These are phyloP conservation scores for Dothideomycetes sp. DNA, from an alignment of 2,329 filamentous ascomycete genomes.

Conservation along the genomic window DNA sequence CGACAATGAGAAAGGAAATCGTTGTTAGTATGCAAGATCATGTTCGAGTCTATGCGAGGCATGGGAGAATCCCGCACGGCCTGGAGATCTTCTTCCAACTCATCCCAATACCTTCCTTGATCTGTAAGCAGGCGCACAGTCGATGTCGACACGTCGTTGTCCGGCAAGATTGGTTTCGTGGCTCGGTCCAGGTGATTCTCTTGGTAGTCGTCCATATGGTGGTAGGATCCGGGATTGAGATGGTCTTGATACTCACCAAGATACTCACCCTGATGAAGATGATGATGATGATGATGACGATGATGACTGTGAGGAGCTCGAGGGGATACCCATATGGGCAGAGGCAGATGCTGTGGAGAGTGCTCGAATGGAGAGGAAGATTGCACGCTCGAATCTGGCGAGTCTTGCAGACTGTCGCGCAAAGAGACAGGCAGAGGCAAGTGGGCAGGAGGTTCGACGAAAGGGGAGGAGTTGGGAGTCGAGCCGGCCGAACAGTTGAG, in stretches of 20 bases:
- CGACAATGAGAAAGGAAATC: slow-evolving; percentile 32
- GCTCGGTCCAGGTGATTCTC: not conserved
- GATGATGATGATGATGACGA: slow-evolving; percentile 43
- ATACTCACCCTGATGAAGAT: slow-evolving; percentile 43
- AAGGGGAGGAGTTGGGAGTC: slow-evolving; percentile 34
- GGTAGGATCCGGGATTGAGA: slow-evolving; percentile 16
- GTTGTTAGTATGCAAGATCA: too few species aligned
- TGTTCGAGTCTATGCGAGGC: too few species aligned
- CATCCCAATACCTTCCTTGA: too few species aligned
- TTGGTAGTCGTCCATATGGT: slow-evolving; percentile 3
- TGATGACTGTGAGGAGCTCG: slow-evolving; percentile 4
- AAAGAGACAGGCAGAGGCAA: slow-evolving; percentile 18
- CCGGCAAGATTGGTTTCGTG: not conserved
- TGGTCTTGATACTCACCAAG: slow-evolving; percentile 13
- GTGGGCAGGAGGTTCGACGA: slow-evolving; percentile 28
- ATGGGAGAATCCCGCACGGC: too few species aligned
- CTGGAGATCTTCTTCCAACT: too few species aligned
- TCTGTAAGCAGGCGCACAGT: too few species aligned
- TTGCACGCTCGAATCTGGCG: slow-evolving; percentile 18
- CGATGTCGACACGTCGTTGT: not conserved
- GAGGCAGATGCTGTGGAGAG: slow-evolving; percentile 32
- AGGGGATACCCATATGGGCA: slow-evolving; percentile 16
- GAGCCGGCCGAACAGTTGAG: slow-evolving; percentile 27
- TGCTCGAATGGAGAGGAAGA: slow-evolving; percentile 33
- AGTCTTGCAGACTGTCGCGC: not conserved